Evolutionary conservation across 345 rosid genomes (phyloP), one percentile per base, ranked within the genome.

Genomic region (Erucastrum elatum): DNA sequence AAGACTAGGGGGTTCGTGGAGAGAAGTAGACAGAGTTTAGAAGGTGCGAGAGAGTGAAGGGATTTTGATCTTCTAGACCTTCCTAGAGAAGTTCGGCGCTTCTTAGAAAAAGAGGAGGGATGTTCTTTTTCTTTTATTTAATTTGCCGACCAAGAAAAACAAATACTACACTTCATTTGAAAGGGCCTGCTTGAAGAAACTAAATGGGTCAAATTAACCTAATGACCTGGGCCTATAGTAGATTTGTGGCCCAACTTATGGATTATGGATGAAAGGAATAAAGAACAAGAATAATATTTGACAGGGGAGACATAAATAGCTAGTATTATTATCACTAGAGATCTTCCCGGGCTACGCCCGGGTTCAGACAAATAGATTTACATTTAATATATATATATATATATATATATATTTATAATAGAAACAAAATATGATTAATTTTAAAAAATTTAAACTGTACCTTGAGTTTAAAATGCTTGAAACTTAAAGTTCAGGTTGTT

Each of bases 1-100:
- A 56, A 55, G 49, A 63, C 0, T 49, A 51, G 4, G 64, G 37
- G 65, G 41, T 70, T 70, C 1, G 44, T 75, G 65, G 46, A 74
- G 35, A 60, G 31, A n/a, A 29, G 67, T 46, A 71, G 69, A 65
- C 5, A 26, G 65, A 2, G 8, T 53, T 64, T 16, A n/a, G 75
- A 80, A 75, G 69, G 68, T 70, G 76, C 72, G 68, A 75, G 80
- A 79, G 65, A 34, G 15, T 61, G 68, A 31, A 21, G 12, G 46
- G 27, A 21, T 21, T 21, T 21, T 21, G 11, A 21, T 8, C 77
- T 89, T 89, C 91, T 86, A 85, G 89, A 89, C 74, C 13, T 80
- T 70, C 71, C 93, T 46, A 80, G 88, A 88, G 37, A 27, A 37
- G 16, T 60, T 58, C n/a, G 41, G 74, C 74, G 64, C 3, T 72